A percentile compares a stretch with the other conserved stretches of the same genome.
phyloP scores from a whole-genome alignment of 768 basidiomycete genomes.

The Postia placenta region DNA sequence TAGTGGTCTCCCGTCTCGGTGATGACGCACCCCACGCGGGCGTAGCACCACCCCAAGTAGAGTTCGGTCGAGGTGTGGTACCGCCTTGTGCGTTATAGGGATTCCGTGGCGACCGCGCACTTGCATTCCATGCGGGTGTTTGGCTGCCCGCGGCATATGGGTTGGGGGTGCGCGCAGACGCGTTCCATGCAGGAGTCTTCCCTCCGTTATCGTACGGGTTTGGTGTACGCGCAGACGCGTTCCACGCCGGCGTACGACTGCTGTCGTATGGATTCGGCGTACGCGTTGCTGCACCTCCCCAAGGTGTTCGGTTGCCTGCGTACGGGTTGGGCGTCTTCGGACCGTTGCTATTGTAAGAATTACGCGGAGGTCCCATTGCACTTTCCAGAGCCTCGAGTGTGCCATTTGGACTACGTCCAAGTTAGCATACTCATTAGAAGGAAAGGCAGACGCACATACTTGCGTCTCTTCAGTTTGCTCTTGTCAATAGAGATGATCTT shows the following conservation, averaged over 20 bases:
- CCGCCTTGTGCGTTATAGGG: constrained; percentile 32
- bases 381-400: constrained; percentile 45
- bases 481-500: constrained; percentile 87
- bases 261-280: constrained; percentile 63
- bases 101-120: constrained; percentile 52
- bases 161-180: constrained; percentile 48
- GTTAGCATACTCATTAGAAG: background rate
- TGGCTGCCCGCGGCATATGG: constrained; percentile 40
- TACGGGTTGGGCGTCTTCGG: constrained; percentile 70
- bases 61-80: constrained; percentile 21
- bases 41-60: constrained; percentile 9
- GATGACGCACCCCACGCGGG: constrained; percentile 5
- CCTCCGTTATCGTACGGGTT: constrained; percentile 49
- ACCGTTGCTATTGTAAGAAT: constrained; percentile 9
- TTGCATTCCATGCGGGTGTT: constrained; percentile 47
- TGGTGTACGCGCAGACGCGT: constrained; percentile 42
- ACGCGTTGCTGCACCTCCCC: constrained; percentile 4
- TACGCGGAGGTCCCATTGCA: constrained; percentile 31
- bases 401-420: constrained; percentile 26
- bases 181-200: constrained; percentile 48
- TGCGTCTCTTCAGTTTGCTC: constrained; percentile 62
- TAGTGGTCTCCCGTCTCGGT: no score
- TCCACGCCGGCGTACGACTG: constrained; percentile 49
- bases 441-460: constrained; percentile 46
- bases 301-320: no score